A percentile compares a stretch with the other conserved stretches of the same genome.
Evolutionary conservation across 2,329 filamentous ascomycete genomes (phyloP).

Genomic region (Albifimbria verrucaria): DNA sequence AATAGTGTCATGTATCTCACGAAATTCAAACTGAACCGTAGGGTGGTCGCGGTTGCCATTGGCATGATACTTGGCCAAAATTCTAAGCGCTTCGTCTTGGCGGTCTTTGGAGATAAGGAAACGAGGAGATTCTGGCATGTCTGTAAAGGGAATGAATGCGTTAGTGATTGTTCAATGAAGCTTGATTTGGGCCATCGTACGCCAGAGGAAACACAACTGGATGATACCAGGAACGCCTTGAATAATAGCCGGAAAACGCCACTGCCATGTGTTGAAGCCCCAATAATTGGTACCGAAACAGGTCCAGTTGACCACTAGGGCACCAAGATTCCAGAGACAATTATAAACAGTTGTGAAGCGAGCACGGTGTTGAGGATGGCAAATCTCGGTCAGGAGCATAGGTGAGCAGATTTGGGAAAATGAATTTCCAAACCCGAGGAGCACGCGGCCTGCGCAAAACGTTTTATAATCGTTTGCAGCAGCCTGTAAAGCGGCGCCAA

Average conservation of each 20-base stretch:
- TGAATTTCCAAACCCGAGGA: slow-evolving; percentile 64
- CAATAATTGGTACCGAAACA: slow-evolving; percentile 57
- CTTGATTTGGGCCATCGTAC: neutral
- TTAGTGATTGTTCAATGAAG: neutral
- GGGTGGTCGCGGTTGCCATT: slow-evolving; percentile 54
- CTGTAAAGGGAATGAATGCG: neutral
- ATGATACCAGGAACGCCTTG: slow-evolving; percentile 60
- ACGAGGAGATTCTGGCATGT: slow-evolving; percentile 15
- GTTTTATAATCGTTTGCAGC: slow-evolving; percentile 41
- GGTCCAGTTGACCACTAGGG: slow-evolving; percentile 55
- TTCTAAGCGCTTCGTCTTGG: slow-evolving; percentile 35
- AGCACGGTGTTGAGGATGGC: slow-evolving; percentile 65
- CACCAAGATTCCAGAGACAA: slow-evolving; percentile 63
- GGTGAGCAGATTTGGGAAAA: slow-evolving; percentile 62
- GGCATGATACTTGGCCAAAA: slow-evolving; percentile 59
- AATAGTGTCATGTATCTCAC: slow-evolving; percentile 61
- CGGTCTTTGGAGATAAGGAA: slow-evolving; percentile 18
- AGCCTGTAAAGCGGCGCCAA: slow-evolving; percentile 38
- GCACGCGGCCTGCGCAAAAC: slow-evolving; percentile 35
- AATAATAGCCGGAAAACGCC: slow-evolving; percentile 62
- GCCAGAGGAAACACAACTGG: slow-evolving; percentile 40
- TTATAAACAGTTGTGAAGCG: slow-evolving; percentile 66
- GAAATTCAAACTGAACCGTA: slow-evolving; percentile 60
- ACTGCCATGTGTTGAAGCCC: slow-evolving; percentile 60
- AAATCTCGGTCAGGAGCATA: slow-evolving; percentile 62